These are phyloP conservation scores for Dillenia turbinata DNA, from an alignment of 164 flowering plant species.

Conservation along the genomic window DNA sequence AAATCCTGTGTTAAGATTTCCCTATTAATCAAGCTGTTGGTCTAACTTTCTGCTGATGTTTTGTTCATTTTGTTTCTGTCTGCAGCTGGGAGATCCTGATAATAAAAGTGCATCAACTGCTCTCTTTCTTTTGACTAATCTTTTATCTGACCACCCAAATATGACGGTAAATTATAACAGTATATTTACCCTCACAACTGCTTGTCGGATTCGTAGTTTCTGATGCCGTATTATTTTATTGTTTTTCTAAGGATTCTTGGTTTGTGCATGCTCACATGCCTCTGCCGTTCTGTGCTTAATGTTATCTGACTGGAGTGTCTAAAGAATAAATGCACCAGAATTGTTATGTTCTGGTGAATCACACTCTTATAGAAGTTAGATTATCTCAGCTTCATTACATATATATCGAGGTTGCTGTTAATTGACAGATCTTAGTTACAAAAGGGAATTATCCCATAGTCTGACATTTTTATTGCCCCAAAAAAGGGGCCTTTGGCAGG, in stretches of 20 bases:
- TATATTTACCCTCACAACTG: conserved; percentile 1
- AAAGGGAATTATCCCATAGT: no score
- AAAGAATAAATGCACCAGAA: no score
- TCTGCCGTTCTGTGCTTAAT: no score
- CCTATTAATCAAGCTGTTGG: background rate
- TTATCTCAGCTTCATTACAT: no score
- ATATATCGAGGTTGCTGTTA: no score
- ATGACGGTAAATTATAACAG: conserved; percentile 62
- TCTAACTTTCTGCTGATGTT: background rate
- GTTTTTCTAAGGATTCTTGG: background rate
- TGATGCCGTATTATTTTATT: background rate
- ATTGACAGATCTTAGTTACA: no score
- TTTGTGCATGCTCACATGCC: no score
- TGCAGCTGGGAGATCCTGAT: conserved; percentile 96
- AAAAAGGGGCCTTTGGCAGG: no score
- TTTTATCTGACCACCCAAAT: conserved; percentile 87
- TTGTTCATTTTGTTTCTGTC: conserved; percentile 4
- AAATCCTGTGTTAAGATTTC: background rate
- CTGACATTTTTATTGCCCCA: no score
- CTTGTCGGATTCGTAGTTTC: conserved; percentile 1
- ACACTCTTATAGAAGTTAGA: no score
- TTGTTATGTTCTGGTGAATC: no score
- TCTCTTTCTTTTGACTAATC: conserved; percentile 71
- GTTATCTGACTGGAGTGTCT: no score
- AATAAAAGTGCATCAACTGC: conserved; percentile 86